Evolutionary conservation across 208 protist species (phyloP).

Genomic region (Leishmania tropica): DNA sequence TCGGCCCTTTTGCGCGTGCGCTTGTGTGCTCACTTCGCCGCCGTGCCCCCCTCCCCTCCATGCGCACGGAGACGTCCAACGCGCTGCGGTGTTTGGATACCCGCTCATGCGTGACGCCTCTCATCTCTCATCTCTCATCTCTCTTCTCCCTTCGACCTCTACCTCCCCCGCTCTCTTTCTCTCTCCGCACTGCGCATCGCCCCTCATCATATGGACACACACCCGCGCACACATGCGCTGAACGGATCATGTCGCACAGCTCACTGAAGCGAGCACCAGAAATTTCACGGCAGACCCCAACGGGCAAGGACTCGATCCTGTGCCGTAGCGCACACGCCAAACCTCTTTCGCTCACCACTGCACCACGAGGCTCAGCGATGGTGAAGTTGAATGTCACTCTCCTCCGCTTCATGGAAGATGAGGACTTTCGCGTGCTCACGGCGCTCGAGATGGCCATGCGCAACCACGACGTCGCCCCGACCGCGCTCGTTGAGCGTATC

Average conservation of each 20-base stretch:
- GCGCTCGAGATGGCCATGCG: conserved; percentile 99
- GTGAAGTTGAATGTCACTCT: conserved; percentile 90
- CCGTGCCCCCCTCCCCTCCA: neutral
- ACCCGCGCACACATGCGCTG: neutral
- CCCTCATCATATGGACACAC: neutral
- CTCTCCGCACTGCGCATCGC: neutral
- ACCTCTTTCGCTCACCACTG: neutral
- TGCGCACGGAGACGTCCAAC: neutral
- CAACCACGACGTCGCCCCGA: conserved; percentile 99
- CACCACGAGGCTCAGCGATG: conserved; percentile 40
- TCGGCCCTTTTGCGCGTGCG: neutral
- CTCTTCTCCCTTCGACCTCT: neutral
- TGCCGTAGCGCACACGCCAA: neutral
- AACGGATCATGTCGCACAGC: neutral
- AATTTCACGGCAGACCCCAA: neutral
- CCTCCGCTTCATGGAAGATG: conserved; percentile 87
- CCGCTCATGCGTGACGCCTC: neutral
- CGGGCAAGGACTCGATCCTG: neutral
- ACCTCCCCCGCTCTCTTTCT: neutral
- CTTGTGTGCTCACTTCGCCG: neutral
- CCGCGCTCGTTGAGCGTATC: conserved; percentile 94
- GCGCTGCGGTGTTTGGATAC: neutral
- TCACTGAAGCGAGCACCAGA: neutral
- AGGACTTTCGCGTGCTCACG: conserved; percentile 92
- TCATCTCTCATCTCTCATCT: too few relatives aligned